phyloP scores from a whole-genome alignment of 257 asterid genomes.

The Catharanthus roseus region DNA sequence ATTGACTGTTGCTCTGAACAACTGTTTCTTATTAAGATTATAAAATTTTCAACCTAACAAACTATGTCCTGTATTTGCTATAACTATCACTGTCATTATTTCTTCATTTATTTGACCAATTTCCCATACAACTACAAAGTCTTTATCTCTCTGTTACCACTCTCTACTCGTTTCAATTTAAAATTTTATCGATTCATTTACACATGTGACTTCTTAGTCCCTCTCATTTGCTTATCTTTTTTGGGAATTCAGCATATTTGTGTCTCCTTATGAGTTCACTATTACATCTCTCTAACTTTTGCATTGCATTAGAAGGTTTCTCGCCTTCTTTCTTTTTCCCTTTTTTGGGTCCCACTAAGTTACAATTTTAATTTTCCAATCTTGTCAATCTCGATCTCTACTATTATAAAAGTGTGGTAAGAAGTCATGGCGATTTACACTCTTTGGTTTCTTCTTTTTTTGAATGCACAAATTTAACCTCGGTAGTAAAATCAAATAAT shows the following conservation, averaged over 20 bases:
- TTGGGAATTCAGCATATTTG: neutral
- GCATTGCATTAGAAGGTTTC: neutral
- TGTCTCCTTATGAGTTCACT: neutral
- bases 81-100: neutral
- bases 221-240: neutral
- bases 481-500: no score
- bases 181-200: neutral
- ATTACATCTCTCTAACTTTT: no score
- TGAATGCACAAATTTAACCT: no score
- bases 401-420: no score
- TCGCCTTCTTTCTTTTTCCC: no score
- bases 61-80: neutral
- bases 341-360: neutral
- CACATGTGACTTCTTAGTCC: neutral
- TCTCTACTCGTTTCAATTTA: neutral
- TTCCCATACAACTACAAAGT: neutral
- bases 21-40: neutral
- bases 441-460: no score
- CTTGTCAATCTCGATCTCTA: no score
- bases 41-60: neutral
- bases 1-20: neutral
- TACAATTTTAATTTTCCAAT: no score
- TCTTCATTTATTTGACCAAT: neutral
- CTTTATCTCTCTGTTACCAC: neutral
- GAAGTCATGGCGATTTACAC: no score